phyloP scores from a whole-genome alignment of 1,284 basidiomycete genomes.

The Serendipita sp. region DNA sequence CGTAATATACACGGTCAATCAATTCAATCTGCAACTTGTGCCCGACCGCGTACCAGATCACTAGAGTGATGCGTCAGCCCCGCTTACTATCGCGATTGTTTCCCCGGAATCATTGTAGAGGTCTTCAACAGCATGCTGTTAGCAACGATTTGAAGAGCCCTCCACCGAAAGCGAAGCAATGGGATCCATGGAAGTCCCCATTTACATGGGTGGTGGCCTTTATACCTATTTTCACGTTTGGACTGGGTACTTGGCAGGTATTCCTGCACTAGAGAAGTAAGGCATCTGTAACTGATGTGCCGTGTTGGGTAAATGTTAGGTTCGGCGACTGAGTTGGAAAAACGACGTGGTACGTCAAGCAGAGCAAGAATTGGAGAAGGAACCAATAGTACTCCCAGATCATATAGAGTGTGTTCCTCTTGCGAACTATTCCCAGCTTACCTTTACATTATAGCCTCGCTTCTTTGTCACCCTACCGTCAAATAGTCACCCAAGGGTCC shows the following conservation, averaged over 20 bases:
- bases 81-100: neutral
- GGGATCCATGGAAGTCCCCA: slow-evolving; percentile 3
- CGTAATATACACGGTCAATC: neutral
- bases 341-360: slow-evolving; percentile 86
- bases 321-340: slow-evolving; percentile 89
- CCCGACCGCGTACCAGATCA: neutral
- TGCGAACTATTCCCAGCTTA: slow-evolving; percentile 9
- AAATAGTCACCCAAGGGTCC: slow-evolving; percentile 62
- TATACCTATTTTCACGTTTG: slow-evolving; percentile 83
- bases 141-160: neutral
- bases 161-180: neutral
- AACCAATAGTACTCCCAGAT: slow-evolving; percentile 67
- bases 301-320: slow-evolving; percentile 12
- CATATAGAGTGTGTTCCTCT: slow-evolving; percentile 65
- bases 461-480: slow-evolving; percentile 41
- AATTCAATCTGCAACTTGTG: neutral
- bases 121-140: neutral
- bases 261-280: neutral
- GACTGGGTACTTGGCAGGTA: slow-evolving; percentile 86
- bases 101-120: neutral
- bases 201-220: slow-evolving; percentile 46
- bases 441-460: neutral
- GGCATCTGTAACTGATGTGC: neutral
- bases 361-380: slow-evolving; percentile 75
- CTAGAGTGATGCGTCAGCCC: neutral